Evolutionary conservation across 2,329 filamentous ascomycete species (phyloP), one percentile per base, ranked within the genome.

Genomic region (Rutstroemia sydowiana): DNA sequence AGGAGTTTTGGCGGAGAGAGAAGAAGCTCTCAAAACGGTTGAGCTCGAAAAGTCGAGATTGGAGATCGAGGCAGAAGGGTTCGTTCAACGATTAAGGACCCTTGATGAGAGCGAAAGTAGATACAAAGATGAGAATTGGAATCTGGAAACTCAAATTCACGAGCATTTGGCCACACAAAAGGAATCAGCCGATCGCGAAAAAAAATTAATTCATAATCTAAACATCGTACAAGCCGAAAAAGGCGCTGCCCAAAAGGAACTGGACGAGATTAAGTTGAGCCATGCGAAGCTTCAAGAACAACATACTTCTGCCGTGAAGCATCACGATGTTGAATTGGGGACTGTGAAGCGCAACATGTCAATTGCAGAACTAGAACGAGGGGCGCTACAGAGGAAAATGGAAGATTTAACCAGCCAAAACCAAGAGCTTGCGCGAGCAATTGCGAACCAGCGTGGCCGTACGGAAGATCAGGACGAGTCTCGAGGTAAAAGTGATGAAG

Each of bases 61-160:
- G 32, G 91, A 97, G 67, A 78, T 88, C 31, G 91, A 96, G 59
- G 79, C 84, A 0, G 87, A 95, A 66, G 81, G 79, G 3, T 80
- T 95, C 57, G 79, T 85, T 48, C 88, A 95, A 67, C 82, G 90
- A 31, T 74, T 97, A 58, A 86, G 88, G 65, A 79, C 80, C 6
- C 75, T 96, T 37, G 91, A 96, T 61, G 93, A 98, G 70, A 95
- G 87, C 66, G 93, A 98, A 68, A 87, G 95, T 63, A 85, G 88
- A 48, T 95, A 95, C 73, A 97, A 96, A 71, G 93, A 98, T 65
- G 93, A 97, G 69, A 98, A 97, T 67, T 98, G 93, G 93, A 92
- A 87, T 57, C 77, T 98, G 34, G 93, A 98, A 69, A 95, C 91
- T 0, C 88, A 90, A 62, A 78, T 95, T 20, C 93, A 95, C 63